A percentile compares a stretch with the other conserved stretches of the same genome.
These are phyloP conservation scores for Dictyostelium intermedium DNA, from an alignment of 78 protist genomes.

Conservation along the genomic window DNA sequence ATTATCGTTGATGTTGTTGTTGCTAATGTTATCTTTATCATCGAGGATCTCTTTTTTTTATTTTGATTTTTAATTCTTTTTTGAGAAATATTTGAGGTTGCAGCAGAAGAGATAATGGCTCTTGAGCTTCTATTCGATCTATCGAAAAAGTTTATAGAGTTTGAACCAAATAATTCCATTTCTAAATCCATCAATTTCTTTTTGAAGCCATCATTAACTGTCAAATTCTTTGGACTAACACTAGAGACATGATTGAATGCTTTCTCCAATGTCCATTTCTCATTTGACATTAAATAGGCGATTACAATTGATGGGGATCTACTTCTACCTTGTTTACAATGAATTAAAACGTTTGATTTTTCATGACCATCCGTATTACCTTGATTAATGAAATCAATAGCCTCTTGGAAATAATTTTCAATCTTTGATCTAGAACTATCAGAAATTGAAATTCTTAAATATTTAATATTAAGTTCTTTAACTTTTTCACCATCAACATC, in stretches of 20 bases:
- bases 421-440: slow-evolving; percentile 55
- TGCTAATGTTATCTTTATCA: too few species aligned
- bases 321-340: slow-evolving; percentile 75
- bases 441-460: slow-evolving; percentile 55
- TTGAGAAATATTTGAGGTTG: neutral
- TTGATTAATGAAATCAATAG: slow-evolving; percentile 34
- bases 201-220: slow-evolving; percentile 65
- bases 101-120: neutral
- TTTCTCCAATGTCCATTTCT: slow-evolving; percentile 30
- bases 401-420: slow-evolving; percentile 37
- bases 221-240: neutral
- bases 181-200: slow-evolving; percentile 43
- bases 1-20: neutral
- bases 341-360: slow-evolving; percentile 30
- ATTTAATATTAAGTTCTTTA: neutral
- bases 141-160: slow-evolving; percentile 37
- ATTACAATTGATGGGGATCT: slow-evolving; percentile 77
- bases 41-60: too few species aligned
- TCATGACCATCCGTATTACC: neutral
- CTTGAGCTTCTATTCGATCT: neutral
- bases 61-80: neutral
- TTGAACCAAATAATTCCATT: neutral
- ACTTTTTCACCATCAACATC: neutral
- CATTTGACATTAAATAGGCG: slow-evolving; percentile 43
- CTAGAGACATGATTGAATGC: slow-evolving; percentile 4